These are phyloP conservation scores for Aspergillus clavatus DNA, from an alignment of 2,329 filamentous ascomycete species.

Conservation along the genomic window DNA sequence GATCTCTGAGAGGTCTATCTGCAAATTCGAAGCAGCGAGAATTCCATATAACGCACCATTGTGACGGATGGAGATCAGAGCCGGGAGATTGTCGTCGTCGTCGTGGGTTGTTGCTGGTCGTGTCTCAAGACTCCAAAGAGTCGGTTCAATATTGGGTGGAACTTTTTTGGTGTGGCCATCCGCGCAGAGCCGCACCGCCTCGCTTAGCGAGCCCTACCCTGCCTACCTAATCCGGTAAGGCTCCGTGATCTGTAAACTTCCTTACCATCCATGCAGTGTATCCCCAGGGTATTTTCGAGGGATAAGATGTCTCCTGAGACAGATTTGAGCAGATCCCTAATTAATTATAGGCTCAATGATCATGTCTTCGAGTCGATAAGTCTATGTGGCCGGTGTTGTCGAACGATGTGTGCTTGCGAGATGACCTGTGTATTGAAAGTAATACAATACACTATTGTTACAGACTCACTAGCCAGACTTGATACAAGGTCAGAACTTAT, in stretches of 20 bases:
- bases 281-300: background rate
- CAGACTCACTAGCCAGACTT: no score
- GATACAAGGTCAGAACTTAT: no score
- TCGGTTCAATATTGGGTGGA: constrained; percentile 33
- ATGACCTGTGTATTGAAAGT: no score
- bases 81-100: constrained; percentile 40
- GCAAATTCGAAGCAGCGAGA: constrained; percentile 13
- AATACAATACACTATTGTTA: no score
- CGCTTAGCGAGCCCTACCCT: constrained; percentile 44
- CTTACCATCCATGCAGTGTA: background rate
- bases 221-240: constrained; percentile 24
- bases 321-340: background rate
- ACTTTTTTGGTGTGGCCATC: constrained; percentile 43
- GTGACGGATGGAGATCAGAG: constrained; percentile 52
- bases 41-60: constrained; percentile 41
- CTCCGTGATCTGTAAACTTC: constrained; percentile 4
- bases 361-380: no score
- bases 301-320: background rate
- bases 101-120: constrained; percentile 43
- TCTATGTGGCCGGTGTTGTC: no score
- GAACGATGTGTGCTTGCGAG: no score
- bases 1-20: constrained; percentile 4
- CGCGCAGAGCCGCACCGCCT: constrained; percentile 34
- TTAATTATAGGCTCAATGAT: background rate
- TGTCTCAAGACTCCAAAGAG: constrained; percentile 38